A percentile compares a stretch with the other conserved stretches of the same genome.
Conservation (phyloP, 805 yeast species). For the Metschnikowia hibisci region DNA sequence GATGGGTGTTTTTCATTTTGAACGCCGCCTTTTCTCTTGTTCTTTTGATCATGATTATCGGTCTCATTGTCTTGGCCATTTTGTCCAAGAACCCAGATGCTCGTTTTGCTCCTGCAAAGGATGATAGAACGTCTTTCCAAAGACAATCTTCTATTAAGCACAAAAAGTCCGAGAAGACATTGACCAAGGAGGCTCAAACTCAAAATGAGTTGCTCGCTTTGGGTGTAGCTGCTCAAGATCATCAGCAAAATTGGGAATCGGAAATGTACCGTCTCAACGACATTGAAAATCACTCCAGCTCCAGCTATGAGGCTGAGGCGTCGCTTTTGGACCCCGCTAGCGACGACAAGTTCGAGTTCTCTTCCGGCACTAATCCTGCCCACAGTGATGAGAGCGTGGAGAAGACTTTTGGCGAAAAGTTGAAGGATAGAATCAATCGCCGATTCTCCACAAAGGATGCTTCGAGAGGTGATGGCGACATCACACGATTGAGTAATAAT, state of each 20-base stretch:
- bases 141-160: conserved; percentile 34
- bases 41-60: conserved; percentile 65
- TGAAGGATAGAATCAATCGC: conserved; percentile 12
- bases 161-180: conserved; percentile 26
- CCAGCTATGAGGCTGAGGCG: conserved; percentile 1
- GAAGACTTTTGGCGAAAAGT: conserved; percentile 13
- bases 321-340: background rate
- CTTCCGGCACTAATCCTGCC: conserved; percentile 1
- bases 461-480: background rate
- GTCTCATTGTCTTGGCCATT: conserved; percentile 57
- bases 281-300: conserved; percentile 9
- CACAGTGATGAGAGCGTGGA: conserved; percentile 1
- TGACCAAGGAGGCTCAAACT: conserved; percentile 9
- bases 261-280: conserved; percentile 53
- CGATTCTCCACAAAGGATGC: conserved; percentile 4
- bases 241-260: conserved; percentile 70
- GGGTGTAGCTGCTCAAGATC: conserved; percentile 36
- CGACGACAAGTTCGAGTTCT: conserved; percentile 3
- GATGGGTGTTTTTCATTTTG: conserved; percentile 81
- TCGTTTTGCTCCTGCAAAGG: conserved; percentile 82
- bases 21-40: conserved; percentile 86
- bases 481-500: conserved; percentile 17
- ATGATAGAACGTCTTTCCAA: conserved; percentile 90
- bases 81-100: conserved; percentile 85
- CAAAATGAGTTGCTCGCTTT: conserved; percentile 19